These are phyloP conservation scores for Colletotrichum agaves DNA, from an alignment of 2,329 filamentous ascomycete species.

Conservation along the genomic window DNA sequence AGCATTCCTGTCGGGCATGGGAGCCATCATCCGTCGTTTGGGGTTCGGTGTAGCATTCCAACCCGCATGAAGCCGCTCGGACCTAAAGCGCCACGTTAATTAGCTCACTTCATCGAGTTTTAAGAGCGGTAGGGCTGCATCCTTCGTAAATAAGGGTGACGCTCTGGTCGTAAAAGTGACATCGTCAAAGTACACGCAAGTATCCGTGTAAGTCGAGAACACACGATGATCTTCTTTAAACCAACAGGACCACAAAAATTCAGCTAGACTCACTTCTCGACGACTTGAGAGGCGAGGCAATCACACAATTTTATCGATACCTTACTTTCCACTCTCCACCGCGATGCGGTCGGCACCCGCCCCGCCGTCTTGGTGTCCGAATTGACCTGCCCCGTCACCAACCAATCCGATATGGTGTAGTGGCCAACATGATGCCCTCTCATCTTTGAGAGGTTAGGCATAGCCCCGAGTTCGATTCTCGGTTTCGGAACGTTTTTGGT, in stretches of 20 bases:
- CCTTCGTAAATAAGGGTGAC: constrained; percentile 2
- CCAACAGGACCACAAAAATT: too few species aligned
- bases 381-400: accelerated
- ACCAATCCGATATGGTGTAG: constrained; percentile 32
- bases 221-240: too few species aligned
- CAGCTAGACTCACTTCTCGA: too few species aligned
- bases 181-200: neutral
- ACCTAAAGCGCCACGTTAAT: neutral
- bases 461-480: constrained; percentile 34
- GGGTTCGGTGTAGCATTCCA: neutral
- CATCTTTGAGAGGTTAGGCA: constrained; percentile 15
- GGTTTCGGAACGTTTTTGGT: constrained; percentile 14
- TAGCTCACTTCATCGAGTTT: neutral
- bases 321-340: neutral
- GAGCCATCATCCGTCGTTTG: neutral
- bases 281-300: too few species aligned
- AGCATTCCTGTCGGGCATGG: neutral
- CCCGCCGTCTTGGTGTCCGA: neutral
- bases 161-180: neutral
- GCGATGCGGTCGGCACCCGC: neutral
- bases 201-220: neutral
- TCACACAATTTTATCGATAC: neutral
- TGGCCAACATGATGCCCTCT: constrained; percentile 36
- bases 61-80: neutral
- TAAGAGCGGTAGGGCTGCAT: constrained; percentile 11